Base-by-base conservation (phyloP, 306 rosid genomes). In the Begonia masoniana region DNA sequence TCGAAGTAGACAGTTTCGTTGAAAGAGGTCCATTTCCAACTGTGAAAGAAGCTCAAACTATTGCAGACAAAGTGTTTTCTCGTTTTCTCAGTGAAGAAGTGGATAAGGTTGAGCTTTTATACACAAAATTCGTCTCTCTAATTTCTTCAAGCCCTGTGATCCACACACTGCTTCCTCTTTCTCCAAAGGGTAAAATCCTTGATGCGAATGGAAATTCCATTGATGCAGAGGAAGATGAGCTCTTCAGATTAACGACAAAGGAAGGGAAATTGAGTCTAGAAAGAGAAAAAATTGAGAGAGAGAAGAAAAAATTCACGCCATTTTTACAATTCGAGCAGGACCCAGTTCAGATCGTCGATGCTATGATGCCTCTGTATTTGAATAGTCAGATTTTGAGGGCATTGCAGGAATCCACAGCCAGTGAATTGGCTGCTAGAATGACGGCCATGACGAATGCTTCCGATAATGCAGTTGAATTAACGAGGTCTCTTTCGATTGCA, bases 401-500 rank as follows among this genome's bases (percentile, higher is more conserved):
- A 6, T 75, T 88, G 78, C 92, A 88, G 62, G 96, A 88, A 65
- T 79, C 94, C 9, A 47, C 57, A 48, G 94, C 94, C 13, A 87
- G 96, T 63, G 96, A 87, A 61, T 82, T 87, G 2, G 94, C 94
- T 1, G 79, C 96, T 2, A 74, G 96, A 57, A 87, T 87, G 96
- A 68, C 57, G 58, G 88, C 94, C 51, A 88, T 88, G 96, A 64
- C 81, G 14, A 67, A 64, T 62, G 92, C 92, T 2, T 74, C 96
- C 0, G 96, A 88, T 56, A 88, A 81, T 56, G 96, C 96, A 0
- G 50, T 48, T 14, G 94, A 83, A 42, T 70, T 88, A 76, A 65
- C 11, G 63, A 88, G 77, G 74, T 67, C 64, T 51, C 85, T 88
- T 26, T 73, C 74, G 0, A 55, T 48, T 14, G 69, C 62, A 4